phyloP scores from a whole-genome alignment of 805 yeast species.

The Cyberlindnera mycetangii region DNA sequence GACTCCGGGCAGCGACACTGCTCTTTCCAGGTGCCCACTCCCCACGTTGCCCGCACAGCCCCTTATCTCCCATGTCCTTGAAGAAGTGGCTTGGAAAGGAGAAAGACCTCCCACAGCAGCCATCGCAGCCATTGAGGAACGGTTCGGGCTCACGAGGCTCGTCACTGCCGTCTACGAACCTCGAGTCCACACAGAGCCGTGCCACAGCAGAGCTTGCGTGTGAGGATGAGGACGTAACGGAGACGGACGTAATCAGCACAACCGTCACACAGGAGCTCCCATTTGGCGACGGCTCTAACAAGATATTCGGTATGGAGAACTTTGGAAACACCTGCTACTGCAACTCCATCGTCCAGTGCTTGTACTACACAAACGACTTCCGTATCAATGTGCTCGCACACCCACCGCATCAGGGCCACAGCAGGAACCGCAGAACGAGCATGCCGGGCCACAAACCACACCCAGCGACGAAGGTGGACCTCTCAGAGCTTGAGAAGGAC shows the following conservation, averaged over 20 bases:
- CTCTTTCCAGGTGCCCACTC: background rate
- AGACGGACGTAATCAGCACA: background rate
- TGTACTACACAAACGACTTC: conserved; percentile 71
- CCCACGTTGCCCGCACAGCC: background rate
- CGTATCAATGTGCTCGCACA: conserved; percentile 51
- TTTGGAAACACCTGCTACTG: conserved; percentile 94
- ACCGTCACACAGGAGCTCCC: conserved; percentile 32
- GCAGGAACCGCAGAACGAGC: conserved; percentile 37
- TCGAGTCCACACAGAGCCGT: conserved; percentile 1
- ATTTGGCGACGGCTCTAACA: conserved; percentile 65
- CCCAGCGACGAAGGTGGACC: conserved; percentile 28
- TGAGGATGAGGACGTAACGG: background rate
- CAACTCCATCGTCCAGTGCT: conserved; percentile 86
- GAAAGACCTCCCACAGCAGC: conserved; percentile 5
- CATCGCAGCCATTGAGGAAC: background rate
- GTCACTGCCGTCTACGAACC: conserved; percentile 3
- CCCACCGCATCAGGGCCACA: conserved; percentile 45
- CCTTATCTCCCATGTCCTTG: conserved; percentile 16
- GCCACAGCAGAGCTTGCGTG: background rate
- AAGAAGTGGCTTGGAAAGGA: conserved; percentile 22
- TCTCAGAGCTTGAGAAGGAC: conserved; percentile 11
- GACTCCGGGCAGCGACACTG: too few species aligned
- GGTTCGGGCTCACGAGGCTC: conserved; percentile 8
- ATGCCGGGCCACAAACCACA: conserved; percentile 42
- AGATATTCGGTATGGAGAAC: conserved; percentile 78